phyloP scores from a whole-genome alignment of 768 basidiomycete genomes.

The Pleurotus platypus region DNA sequence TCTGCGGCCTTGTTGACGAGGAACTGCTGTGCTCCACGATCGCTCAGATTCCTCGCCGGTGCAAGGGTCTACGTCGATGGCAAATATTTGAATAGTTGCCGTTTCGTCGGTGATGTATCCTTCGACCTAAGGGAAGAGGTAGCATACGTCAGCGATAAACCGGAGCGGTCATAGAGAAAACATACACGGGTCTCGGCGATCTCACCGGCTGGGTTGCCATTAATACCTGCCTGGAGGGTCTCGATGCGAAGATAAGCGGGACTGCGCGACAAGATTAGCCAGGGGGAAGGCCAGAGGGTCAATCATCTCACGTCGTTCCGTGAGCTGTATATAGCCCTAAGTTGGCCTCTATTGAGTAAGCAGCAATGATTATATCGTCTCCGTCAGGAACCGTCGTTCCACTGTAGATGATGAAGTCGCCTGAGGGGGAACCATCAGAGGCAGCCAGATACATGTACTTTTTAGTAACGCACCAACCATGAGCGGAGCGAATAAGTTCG shows the following conservation, averaged over 20 bases:
- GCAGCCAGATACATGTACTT: neutral
- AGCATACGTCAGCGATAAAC: neutral
- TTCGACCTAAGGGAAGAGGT: constrained; percentile 8
- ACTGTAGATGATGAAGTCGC: constrained; percentile 19
- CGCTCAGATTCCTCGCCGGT: constrained; percentile 16
- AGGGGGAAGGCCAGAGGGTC: neutral
- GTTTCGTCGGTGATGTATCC: constrained; percentile 14
- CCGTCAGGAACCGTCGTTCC: constrained; percentile 11
- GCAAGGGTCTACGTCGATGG: constrained; percentile 19
- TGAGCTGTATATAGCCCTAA: constrained; percentile 15
- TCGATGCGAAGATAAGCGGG: constrained; percentile 13
- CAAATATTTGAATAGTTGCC: constrained; percentile 13
- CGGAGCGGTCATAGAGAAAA: neutral
- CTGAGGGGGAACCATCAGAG: constrained; percentile 2
- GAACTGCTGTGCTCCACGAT: constrained; percentile 10
- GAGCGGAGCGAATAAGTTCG: constrained; percentile 14
- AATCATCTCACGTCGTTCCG: constrained; percentile 12
- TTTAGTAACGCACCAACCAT: constrained; percentile 1
- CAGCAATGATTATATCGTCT: constrained; percentile 9
- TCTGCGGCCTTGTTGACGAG: constrained; percentile 9
- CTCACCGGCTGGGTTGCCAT: constrained; percentile 15
- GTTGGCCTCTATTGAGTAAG: constrained; percentile 15
- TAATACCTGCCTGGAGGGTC: constrained; percentile 12
- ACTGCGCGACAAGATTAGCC: neutral
- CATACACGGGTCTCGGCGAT: constrained; percentile 14